A percentile compares a stretch with the other conserved stretches of the same genome.
These are phyloP conservation scores for Suhomyces vadensis DNA, from an alignment of 805 yeast genomes.

Conservation along the genomic window DNA sequence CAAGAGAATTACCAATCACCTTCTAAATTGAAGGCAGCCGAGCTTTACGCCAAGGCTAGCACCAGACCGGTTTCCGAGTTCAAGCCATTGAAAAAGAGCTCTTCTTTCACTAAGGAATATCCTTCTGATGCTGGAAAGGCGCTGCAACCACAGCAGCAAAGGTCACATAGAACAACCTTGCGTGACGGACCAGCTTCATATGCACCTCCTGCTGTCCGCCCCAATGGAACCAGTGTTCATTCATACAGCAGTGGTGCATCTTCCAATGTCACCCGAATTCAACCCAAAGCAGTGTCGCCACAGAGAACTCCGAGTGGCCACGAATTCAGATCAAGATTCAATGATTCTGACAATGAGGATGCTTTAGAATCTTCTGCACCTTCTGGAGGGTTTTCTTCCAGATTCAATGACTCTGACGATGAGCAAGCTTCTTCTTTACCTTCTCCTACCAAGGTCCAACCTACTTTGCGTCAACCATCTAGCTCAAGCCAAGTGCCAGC, in stretches of 20 bases:
- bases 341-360: constrained; percentile 32
- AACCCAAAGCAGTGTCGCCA: not conserved
- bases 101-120: constrained; percentile 56
- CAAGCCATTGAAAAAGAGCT: constrained; percentile 44
- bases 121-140: not conserved
- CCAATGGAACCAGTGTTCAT: not conserved
- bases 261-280: not conserved
- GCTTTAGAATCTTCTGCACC: not conserved
- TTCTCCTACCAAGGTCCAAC: not conserved
- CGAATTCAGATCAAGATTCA: constrained; percentile 26
- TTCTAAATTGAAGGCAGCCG: constrained; percentile 49
- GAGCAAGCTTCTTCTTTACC: constrained; percentile 8
- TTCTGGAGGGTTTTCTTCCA: constrained; percentile 10
- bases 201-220: not conserved
- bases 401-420: constrained; percentile 16
- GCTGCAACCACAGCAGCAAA: constrained; percentile 17
- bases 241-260: not conserved
- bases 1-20: constrained; percentile 41
- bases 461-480: constrained; percentile 13
- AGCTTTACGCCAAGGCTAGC: constrained; percentile 53
- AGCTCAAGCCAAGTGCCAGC: constrained; percentile 7
- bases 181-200: constrained; percentile 14
- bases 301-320: not conserved
- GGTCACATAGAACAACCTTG: constrained; percentile 32
- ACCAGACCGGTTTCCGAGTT: constrained; percentile 41